A percentile compares a stretch with the other conserved stretches of the same genome.
phyloP scores from a whole-genome alignment of 163 green algal genomes.

The Scenedesmus sp. region DNA sequence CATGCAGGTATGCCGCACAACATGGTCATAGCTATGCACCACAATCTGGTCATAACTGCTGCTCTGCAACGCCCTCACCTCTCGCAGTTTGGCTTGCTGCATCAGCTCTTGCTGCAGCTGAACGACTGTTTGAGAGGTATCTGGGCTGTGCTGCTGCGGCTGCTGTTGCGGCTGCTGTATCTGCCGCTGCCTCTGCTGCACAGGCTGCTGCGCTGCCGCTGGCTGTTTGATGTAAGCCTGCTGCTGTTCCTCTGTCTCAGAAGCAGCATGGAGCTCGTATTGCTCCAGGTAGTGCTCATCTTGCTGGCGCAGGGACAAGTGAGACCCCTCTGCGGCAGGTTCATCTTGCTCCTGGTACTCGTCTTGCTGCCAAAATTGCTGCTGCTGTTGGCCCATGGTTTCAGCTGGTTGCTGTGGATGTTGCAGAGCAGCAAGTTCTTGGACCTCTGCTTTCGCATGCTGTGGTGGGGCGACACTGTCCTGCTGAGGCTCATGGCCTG shows the following conservation, averaged over 20 bases:
- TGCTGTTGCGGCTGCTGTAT: slow-evolving; percentile 23
- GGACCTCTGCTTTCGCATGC: background rate
- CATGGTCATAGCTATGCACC: background rate
- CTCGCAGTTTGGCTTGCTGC: slow-evolving; percentile 58
- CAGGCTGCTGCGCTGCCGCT: background rate
- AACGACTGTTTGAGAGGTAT: slow-evolving; percentile 41
- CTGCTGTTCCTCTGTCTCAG: background rate
- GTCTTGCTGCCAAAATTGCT: background rate
- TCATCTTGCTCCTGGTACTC: background rate
- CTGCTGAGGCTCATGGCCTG: background rate
- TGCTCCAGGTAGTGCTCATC: background rate
- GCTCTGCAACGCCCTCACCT: slow-evolving; percentile 25
- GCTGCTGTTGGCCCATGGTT: background rate
- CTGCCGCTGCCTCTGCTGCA: slow-evolving; percentile 23
- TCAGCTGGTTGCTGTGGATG: background rate
- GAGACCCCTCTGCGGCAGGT: background rate
- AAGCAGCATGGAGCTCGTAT: background rate
- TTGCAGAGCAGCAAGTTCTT: background rate
- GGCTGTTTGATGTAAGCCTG: background rate
- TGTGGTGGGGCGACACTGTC: background rate
- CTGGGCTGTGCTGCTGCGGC: slow-evolving; percentile 42
- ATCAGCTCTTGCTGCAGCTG: slow-evolving; percentile 58
- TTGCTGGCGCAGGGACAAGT: background rate
- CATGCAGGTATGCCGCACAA: background rate
- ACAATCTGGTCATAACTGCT: background rate